Conservation (phyloP, 495 filamentous ascomycete genomes). For the Penicillium argentinense region DNA sequence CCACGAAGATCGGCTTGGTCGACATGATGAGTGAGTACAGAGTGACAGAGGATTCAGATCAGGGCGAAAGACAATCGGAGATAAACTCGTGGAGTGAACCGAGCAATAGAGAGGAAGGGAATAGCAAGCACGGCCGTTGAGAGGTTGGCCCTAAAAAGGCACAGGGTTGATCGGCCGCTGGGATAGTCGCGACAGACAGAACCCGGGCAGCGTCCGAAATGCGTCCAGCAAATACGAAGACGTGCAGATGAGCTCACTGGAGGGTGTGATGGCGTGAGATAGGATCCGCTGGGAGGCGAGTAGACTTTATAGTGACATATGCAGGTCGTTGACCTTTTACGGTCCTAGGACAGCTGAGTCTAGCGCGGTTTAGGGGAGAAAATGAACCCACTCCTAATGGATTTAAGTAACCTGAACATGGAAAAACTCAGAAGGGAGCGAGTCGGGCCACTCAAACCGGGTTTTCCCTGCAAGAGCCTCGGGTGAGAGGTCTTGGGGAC, state of each 20-base stretch:
- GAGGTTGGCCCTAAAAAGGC: too few relatives aligned
- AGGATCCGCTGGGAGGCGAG: not conserved
- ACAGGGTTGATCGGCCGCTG: slow-evolving; percentile 7
- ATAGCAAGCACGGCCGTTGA: too few relatives aligned
- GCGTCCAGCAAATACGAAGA: slow-evolving; percentile 21
- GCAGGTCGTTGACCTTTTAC: too few relatives aligned
- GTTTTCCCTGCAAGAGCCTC: not conserved
- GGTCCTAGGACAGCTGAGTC: not conserved
- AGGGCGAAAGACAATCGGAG: slow-evolving; percentile 12
- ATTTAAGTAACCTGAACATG: too few relatives aligned
- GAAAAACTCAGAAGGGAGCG: too few relatives aligned
- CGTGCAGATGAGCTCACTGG: slow-evolving; percentile 16
- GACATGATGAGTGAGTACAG: slow-evolving; percentile 54
- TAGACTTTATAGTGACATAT: too few relatives aligned
- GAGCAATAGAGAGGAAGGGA: slow-evolving; percentile 4
- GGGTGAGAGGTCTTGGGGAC: too few relatives aligned
- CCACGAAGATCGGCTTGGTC: slow-evolving; percentile 82
- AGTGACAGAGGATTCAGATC: not conserved
- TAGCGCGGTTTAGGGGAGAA: not conserved
- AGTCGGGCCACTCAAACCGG: too few relatives aligned
- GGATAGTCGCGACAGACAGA: slow-evolving; percentile 12
- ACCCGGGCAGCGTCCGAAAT: too few relatives aligned
- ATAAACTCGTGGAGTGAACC: slow-evolving; percentile 23
- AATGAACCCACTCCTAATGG: too few relatives aligned
- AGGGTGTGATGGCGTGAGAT: slow-evolving; percentile 25